phyloP scores from a whole-genome alignment of 805 yeast species.

The Metschnikowia baotianmanensis region DNA sequence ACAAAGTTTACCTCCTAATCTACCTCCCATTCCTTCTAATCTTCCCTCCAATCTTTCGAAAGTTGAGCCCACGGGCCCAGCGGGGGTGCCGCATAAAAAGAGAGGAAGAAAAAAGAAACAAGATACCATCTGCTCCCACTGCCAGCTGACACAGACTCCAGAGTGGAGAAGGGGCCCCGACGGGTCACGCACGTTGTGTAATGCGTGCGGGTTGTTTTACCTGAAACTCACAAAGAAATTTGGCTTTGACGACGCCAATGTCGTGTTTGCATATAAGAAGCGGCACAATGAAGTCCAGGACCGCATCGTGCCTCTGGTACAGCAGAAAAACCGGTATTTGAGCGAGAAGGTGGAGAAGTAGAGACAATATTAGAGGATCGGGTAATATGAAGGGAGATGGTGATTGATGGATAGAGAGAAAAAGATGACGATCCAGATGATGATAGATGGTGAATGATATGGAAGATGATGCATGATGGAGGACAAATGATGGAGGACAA shows the following conservation, averaged over 20 bases:
- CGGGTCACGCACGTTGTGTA: constrained; percentile 79
- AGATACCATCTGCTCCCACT: constrained; percentile 18
- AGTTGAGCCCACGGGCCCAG: no score
- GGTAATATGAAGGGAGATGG: no score
- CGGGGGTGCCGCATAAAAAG: no score
- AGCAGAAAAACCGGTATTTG: constrained; percentile 13
- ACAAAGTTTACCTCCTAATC: no score
- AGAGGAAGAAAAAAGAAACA: constrained; percentile 21
- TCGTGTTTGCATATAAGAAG: constrained; percentile 16
- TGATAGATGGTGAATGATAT: no score
- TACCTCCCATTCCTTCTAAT: no score
- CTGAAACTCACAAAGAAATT: constrained; percentile 54
- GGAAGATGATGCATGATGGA: no score
- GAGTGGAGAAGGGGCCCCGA: constrained; percentile 94
- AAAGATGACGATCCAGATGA: no score
- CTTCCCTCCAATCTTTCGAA: no score
- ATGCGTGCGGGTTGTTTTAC: constrained; percentile 86
- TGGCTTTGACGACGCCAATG: constrained; percentile 42
- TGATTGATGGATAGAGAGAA: no score
- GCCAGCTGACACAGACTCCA: constrained; percentile 54
- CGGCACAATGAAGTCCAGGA: constrained; percentile 15
- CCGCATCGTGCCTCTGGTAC: constrained; percentile 16
- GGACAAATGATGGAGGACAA: no score
- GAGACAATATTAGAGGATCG: no score
- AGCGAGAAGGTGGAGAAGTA: constrained; percentile 2